Evolutionary conservation across 2,329 filamentous ascomycete species (phyloP), one percentile per base, ranked within the genome.

Genomic region (Nigrospora sphaerica): DNA sequence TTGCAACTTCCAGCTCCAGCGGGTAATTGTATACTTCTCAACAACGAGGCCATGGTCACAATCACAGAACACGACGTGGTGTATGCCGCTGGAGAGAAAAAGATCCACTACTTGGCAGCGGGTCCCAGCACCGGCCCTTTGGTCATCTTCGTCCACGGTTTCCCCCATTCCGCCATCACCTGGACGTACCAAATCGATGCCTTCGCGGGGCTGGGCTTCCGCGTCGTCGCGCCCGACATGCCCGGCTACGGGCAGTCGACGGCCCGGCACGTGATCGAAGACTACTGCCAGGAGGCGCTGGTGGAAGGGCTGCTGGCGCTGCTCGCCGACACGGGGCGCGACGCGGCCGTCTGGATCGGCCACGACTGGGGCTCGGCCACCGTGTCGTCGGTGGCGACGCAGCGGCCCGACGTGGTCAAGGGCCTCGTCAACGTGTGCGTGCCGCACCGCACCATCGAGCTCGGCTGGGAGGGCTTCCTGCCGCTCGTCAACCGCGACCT

Each of bases 271-370:
- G 54, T 59, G n/a, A n/a, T 44, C 1, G 39, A 49, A 0, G 48
- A 56, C 28, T 70, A 70, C 40, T 52, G 55, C 1, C 57, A 63
- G 2, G 60, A 62, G 35, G 44, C 56, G 0, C 58, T 67, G 47
- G 53, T 62, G 4, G 55, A 61, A 32, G 65, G 67, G 19, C 40
- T 68, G 42, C 39, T 61, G 2, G 60, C 66, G 12, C 54, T 70
- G 0, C 56, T 70, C 0, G 55, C 54, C 17, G 53, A 60, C 19
- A 49, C 63, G 1, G 44, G 46, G 16, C 54, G 70, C 17, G 48
- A 57, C 0, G 61, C 62, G 9, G 71, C 71, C 2, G 54, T 77
- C n/a, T 76, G 73, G 71, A 57, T 73, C 32, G 70, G 62, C 12
- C 71, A 74, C 47, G 70, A 73, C 51, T 72, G 70, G 71, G 62